phyloP scores from a whole-genome alignment of 2,329 filamentous ascomycete genomes.

The Monilinia vaccinii-corymbosi region DNA sequence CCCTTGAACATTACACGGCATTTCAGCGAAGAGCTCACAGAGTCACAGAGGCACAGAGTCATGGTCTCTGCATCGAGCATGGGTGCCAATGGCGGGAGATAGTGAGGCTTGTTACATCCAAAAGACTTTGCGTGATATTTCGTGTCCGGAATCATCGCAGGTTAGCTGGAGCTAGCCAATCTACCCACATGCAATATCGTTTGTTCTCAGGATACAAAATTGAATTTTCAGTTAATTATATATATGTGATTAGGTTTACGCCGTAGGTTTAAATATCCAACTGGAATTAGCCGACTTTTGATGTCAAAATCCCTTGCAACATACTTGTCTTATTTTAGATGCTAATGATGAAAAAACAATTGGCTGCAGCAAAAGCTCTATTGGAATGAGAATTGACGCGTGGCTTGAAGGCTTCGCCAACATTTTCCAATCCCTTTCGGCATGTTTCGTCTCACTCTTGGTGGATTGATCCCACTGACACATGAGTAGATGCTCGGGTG shows the following conservation, averaged over 20 bases:
- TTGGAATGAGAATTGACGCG: background rate
- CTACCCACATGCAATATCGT: background rate
- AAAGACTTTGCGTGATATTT: background rate
- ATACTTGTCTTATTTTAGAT: too few relatives aligned
- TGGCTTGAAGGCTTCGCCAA: background rate
- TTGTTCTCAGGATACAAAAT: too few relatives aligned
- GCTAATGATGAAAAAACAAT: too few relatives aligned
- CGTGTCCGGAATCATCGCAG: background rate
- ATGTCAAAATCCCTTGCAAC: too few relatives aligned
- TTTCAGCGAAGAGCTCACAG: background rate
- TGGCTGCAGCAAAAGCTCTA: too few relatives aligned
- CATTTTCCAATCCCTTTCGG: background rate
- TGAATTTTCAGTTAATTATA: too few relatives aligned
- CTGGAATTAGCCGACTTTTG: too few relatives aligned
- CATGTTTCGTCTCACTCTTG: background rate
- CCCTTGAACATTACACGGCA: background rate
- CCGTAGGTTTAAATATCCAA: too few relatives aligned
- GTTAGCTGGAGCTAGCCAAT: background rate
- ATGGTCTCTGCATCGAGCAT: background rate
- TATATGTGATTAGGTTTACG: too few relatives aligned
- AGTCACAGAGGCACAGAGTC: too few relatives aligned
- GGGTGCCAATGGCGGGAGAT: background rate
- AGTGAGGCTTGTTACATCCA: background rate
- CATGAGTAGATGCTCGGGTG: too few relatives aligned
- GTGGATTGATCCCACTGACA: too few relatives aligned